These are phyloP conservation scores for Cutaneotrichosporon dermatis DNA, from an alignment of 1,284 basidiomycete genomes.

Conservation along the genomic window DNA sequence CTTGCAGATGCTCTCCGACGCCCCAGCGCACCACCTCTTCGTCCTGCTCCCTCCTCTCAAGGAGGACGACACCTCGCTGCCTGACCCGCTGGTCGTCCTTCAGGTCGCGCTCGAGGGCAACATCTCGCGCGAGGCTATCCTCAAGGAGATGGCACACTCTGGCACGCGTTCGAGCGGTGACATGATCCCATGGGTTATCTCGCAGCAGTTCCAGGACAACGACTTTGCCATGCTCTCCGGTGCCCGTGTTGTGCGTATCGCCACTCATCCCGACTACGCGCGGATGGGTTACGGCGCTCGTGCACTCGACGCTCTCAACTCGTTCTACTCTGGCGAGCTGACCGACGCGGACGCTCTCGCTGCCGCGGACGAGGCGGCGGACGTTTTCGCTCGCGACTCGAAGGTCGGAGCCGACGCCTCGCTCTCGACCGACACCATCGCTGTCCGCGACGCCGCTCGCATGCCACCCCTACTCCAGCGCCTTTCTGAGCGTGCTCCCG, in stretches of 20 bases:
- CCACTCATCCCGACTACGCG: constrained; percentile 94
- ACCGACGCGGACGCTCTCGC: constrained; percentile 72
- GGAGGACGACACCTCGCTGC: constrained; percentile 77
- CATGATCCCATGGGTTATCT: constrained; percentile 95
- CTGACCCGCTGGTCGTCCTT: constrained; percentile 89
- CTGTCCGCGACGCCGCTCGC: constrained; percentile 65
- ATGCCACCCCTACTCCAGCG: constrained; percentile 95
- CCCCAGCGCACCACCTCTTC: constrained; percentile 94
- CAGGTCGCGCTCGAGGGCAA: constrained; percentile 95
- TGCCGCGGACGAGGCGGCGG: constrained; percentile 24
- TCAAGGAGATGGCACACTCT: constrained; percentile 69
- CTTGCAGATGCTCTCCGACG: constrained; percentile 91
- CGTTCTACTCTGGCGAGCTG: constrained; percentile 89
- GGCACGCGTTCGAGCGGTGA: constrained; percentile 66
- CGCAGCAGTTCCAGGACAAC: constrained; percentile 88
- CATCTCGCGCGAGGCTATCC: constrained; percentile 78
- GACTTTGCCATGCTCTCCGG: constrained; percentile 91
- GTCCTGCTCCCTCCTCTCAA: constrained; percentile 88
- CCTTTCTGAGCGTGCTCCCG: constrained; percentile 83
- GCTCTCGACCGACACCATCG: constrained; percentile 69
- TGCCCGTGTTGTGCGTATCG: constrained; percentile 86
- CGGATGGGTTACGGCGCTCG: constrained; percentile 98
- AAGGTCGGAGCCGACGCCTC: constrained; percentile 37
- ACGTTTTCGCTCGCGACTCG: constrained; percentile 9
- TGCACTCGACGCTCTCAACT: constrained; percentile 78